Evolutionary conservation across 1,284 basidiomycete genomes (phyloP).

Genomic region (Melanopsichium pennsylvanicum): DNA sequence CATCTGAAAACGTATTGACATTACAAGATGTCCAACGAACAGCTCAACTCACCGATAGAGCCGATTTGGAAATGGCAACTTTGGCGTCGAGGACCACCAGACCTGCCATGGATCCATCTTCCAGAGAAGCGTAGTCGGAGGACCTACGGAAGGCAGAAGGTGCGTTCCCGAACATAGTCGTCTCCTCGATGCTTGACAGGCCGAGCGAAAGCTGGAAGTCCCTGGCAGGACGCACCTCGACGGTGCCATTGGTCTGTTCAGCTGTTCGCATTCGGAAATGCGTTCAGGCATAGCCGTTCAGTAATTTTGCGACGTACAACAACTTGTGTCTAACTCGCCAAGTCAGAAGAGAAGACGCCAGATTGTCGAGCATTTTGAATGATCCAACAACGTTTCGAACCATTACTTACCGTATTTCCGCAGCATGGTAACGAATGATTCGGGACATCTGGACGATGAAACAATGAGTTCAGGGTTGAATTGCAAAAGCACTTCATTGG

Average conservation of each 20-base stretch:
- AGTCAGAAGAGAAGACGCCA: no score
- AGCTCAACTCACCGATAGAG: constrained; percentile 22
- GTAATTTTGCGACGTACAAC: neutral
- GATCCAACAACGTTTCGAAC: no score
- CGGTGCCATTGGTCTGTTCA: constrained; percentile 3
- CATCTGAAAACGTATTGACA: no score
- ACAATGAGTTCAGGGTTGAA: constrained; percentile 28
- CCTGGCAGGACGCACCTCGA: constrained; percentile 13
- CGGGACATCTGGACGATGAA: constrained; percentile 22
- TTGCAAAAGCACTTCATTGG: constrained; percentile 27
- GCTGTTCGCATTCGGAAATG: neutral
- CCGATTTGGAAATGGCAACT: constrained; percentile 18
- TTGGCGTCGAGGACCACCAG: constrained; percentile 23
- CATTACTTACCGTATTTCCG: constrained; percentile 17
- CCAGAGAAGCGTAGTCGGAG: neutral
- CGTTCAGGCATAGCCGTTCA: neutral
- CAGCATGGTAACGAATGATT: constrained; percentile 11
- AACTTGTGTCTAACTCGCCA: neutral
- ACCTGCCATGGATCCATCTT: constrained; percentile 7
- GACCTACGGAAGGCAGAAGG: neutral
- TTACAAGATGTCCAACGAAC: no score
- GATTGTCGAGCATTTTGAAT: no score
- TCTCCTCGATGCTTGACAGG: constrained; percentile 17
- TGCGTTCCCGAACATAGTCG: constrained; percentile 6
- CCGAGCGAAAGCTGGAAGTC: constrained; percentile 30